phyloP scores from a whole-genome alignment of 345 rosid genomes.

The Viola odorata region DNA sequence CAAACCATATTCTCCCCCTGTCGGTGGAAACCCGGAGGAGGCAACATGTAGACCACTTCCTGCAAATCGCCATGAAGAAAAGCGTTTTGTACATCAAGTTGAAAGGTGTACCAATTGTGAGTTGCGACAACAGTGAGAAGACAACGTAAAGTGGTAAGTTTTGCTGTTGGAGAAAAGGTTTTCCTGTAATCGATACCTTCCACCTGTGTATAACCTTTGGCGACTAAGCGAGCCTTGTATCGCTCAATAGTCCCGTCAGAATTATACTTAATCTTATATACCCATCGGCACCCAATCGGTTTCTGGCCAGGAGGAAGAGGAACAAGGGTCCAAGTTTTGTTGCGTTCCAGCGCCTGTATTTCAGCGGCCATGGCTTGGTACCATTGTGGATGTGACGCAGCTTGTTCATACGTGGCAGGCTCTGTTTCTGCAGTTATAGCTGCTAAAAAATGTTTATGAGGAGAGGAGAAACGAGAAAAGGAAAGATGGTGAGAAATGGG shows the following conservation, averaged over 20 bases:
- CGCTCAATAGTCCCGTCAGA: not conserved
- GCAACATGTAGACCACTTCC: not conserved
- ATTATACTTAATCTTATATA: constrained; percentile 1
- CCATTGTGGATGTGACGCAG: too few relatives aligned
- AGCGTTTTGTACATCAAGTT: not conserved
- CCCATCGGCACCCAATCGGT: not conserved
- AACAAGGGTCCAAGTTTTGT: not conserved
- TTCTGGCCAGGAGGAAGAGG: not conserved
- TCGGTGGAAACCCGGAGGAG: not conserved
- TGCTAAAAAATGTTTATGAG: too few relatives aligned
- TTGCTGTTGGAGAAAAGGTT: not conserved
- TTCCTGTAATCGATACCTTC: not conserved
- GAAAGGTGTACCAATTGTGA: not conserved
- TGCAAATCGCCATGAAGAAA: constrained; percentile 1
- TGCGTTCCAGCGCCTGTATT: not conserved
- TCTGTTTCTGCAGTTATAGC: too few relatives aligned
- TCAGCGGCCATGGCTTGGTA: too few relatives aligned
- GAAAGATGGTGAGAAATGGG: too few relatives aligned
- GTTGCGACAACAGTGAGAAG: not conserved
- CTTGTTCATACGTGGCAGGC: too few relatives aligned
- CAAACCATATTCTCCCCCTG: not conserved
- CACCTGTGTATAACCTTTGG: not conserved
- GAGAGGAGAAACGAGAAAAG: too few relatives aligned
- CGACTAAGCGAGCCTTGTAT: not conserved
- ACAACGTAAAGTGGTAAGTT: not conserved